Percentiles rank a stretch among this genome's conserved stretches.
These are phyloP conservation scores for Chaetomium strumarium DNA, from an alignment of 2,329 filamentous ascomycete genomes.

Conservation along the genomic window DNA sequence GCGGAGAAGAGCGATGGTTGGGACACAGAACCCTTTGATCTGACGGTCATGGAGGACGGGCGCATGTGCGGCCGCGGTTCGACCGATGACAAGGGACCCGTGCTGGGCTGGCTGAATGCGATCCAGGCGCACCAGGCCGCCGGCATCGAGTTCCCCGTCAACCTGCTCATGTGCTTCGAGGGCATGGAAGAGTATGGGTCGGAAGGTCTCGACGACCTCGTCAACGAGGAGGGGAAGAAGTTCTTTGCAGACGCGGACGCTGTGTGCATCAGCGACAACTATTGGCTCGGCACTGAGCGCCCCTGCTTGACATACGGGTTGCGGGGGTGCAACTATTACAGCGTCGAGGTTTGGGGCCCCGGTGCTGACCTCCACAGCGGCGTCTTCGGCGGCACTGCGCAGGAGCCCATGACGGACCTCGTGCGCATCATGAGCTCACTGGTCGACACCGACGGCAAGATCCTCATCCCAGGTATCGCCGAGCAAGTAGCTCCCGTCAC, in stretches of 20 bases:
- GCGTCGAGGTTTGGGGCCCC: conserved; percentile 81
- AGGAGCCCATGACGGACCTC: conserved; percentile 98
- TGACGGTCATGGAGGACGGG: conserved; percentile 81
- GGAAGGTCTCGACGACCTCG: conserved; percentile 92
- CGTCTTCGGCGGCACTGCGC: conserved; percentile 91
- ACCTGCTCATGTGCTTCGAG: conserved; percentile 98
- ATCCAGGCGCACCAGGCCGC: conserved; percentile 97
- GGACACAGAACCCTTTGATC: conserved; percentile 88
- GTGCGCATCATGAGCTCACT: conserved; percentile 74
- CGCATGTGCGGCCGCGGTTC: conserved; percentile 95
- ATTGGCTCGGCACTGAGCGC: conserved; percentile 99
- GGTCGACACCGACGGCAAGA: conserved; percentile 86
- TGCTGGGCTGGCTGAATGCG: conserved; percentile 94
- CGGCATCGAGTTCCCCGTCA: conserved; percentile 90
- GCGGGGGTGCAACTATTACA: conserved; percentile 97
- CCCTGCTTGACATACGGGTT: conserved; percentile 96
- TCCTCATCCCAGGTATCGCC: conserved; percentile 86
- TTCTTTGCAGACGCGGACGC: conserved; percentile 95
- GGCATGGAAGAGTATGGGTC: conserved; percentile 99
- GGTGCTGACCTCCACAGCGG: conserved; percentile 93
- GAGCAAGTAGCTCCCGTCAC: conserved; percentile 89
- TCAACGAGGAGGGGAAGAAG: conserved; percentile 81
- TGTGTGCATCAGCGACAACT: conserved; percentile 98
- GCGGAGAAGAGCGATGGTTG: conserved; percentile 90
- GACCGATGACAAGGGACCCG: conserved; percentile 97